Evolutionary conservation across 2,329 filamentous ascomycete genomes (phyloP), one percentile per base, ranked within the genome.

Genomic region (Domatiomyces globalis): DNA sequence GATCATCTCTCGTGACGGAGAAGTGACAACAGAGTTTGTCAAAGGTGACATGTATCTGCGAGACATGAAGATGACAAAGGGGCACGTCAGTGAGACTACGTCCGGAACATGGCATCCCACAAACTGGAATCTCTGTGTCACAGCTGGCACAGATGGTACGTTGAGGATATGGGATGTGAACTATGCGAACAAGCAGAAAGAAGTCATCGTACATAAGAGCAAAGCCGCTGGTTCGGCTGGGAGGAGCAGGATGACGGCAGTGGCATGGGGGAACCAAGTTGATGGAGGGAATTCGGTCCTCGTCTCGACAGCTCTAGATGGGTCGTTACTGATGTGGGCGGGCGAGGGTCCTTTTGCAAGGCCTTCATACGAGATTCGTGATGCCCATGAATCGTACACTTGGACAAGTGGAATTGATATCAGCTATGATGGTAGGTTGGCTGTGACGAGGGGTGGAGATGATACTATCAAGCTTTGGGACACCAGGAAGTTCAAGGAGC

Each of bases 21-120:
- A 94, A 45, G 76, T 85, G 6, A 62, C 94, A 47, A 83, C 84
- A 1, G 88, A 95, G 63, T 96, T 95, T 58, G 84, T 88, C 60
- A 98, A 98, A 69, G 92, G 92, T 45, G 92, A 98, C 65, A 96
- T 96, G 89, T 98, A 98, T 63, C 71, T 98, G 58, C 79, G 90
- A 50, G 92, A 98, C 66, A 94, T 96, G 84, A 80, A 95, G 68
- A 89, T 96, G 65, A 98, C 92, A 4, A 96, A 95, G 66, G 92
- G 92, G 1, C 92, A 98, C 68, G 82, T 95, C 49, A 89, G 89
- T 3, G 92, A 95, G 67, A 79, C 95, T 43, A 88, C 87, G 2
- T 85, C 83, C 19, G 90, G 87, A 19, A 84, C 84, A 42, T 98
- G 92, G 92, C 87, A 90, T 67, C 92, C 92, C 0, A 82, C 81